Percentiles rank a stretch among this genome's conserved stretches.
These are phyloP conservation scores for Chaetomium tenue DNA, from an alignment of 495 filamentous ascomycete species.

Conservation along the genomic window DNA sequence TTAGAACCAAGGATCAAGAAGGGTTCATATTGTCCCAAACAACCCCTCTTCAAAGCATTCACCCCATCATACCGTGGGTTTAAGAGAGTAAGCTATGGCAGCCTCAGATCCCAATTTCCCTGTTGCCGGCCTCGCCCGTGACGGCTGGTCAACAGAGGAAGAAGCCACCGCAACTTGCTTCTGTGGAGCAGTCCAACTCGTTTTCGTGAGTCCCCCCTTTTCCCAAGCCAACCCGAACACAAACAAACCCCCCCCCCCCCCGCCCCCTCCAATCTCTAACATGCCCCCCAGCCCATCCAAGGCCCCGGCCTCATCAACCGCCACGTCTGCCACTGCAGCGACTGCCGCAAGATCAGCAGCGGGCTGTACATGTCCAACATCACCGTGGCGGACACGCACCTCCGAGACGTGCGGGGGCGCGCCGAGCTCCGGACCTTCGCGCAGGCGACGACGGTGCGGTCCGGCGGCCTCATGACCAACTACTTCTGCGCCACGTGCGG, in stretches of 20 bases:
- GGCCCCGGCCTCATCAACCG: neutral
- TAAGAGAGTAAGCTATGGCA: neutral
- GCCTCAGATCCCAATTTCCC: neutral
- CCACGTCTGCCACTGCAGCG: slow-evolving; percentile 1
- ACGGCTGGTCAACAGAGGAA: slow-evolving; percentile 2
- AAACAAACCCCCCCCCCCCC: neutral
- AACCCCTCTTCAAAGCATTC: too few species aligned
- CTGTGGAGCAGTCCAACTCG: neutral
- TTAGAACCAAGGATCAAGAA: too few species aligned
- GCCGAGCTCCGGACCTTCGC: neutral
- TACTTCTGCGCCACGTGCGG: neutral
- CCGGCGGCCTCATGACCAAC: neutral
- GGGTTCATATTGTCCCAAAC: too few species aligned
- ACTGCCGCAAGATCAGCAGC: slow-evolving; percentile 3
- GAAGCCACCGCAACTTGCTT: neutral
- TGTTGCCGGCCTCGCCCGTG: neutral
- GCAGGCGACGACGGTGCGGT: neutral
- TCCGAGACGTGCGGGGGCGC: neutral
- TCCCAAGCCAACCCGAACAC: too few species aligned
- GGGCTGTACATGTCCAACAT: neutral
- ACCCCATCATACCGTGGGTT: neutral
- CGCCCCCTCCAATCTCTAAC: too few species aligned
- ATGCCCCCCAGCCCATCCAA: neutral
- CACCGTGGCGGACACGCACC: neutral
- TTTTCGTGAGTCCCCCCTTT: neutral